These are phyloP conservation scores for Arxiozyma telluris DNA, from an alignment of 1,139 yeast species.

Conservation along the genomic window DNA sequence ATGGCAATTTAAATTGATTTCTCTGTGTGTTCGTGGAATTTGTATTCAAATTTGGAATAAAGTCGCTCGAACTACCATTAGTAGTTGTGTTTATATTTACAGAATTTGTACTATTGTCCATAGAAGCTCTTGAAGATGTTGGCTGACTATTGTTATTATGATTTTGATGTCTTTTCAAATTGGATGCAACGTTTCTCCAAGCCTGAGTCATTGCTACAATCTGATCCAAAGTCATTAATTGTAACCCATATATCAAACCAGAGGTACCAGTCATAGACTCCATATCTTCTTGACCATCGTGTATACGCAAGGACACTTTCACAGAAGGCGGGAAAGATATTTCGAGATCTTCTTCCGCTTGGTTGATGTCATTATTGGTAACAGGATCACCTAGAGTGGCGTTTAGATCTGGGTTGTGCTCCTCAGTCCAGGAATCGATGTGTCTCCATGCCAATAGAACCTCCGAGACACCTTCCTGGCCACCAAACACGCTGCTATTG, in stretches of 20 bases:
- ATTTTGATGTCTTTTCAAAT: constrained; percentile 31
- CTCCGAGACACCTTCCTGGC: constrained; percentile 50
- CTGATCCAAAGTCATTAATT: constrained; percentile 57
- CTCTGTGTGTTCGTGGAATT: not conserved
- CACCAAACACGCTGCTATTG: not conserved
- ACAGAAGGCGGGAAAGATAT: constrained; percentile 53
- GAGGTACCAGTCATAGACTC: constrained; percentile 43
- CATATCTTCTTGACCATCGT: constrained; percentile 60
- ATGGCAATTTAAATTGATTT: constrained; percentile 29
- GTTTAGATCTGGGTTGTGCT: constrained; percentile 46
- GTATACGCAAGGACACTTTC: constrained; percentile 48
- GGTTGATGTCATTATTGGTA: constrained; percentile 50
- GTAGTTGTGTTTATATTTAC: constrained; percentile 2
- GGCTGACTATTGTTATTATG: not conserved
- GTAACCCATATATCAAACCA: constrained; percentile 57
- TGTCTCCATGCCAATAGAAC: constrained; percentile 61
- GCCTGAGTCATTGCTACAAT: constrained; percentile 53
- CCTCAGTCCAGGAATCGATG: constrained; percentile 51
- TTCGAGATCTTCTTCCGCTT: constrained; percentile 56
- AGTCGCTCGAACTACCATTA: constrained; percentile 2
- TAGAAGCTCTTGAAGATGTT: constrained; percentile 1
- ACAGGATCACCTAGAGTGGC: constrained; percentile 56
- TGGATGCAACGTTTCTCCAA: constrained; percentile 57
- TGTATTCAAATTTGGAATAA: constrained; percentile 4
- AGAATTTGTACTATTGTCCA: constrained; percentile 1